Evolutionary conservation across 2,329 filamentous ascomycete species (phyloP).

Genomic region (Xylaria polymorpha): DNA sequence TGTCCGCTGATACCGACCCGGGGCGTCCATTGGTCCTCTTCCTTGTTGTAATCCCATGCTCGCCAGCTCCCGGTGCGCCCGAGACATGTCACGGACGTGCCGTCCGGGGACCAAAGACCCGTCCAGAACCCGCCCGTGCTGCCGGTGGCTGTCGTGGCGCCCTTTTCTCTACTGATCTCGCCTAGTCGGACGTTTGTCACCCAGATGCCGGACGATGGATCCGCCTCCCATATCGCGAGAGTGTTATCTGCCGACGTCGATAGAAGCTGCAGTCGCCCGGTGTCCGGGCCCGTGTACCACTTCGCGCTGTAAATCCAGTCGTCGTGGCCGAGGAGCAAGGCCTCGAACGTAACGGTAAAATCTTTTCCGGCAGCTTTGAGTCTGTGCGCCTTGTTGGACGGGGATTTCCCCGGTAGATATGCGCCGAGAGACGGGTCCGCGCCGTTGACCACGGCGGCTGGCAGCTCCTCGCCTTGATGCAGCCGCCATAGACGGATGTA

Average conservation of each 20-base stretch:
- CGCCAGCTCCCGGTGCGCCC: constrained; percentile 95
- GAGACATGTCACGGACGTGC: constrained; percentile 79
- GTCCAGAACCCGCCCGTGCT: constrained; percentile 98
- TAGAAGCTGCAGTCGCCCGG: constrained; percentile 74
- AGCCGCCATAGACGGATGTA: constrained; percentile 95
- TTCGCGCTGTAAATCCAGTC: constrained; percentile 96
- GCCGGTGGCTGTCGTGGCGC: constrained; percentile 94
- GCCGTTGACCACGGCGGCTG: constrained; percentile 64
- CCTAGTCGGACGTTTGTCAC: constrained; percentile 85
- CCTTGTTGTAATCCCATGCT: constrained; percentile 75
- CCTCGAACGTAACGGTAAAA: constrained; percentile 91
- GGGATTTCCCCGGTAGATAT: constrained; percentile 73
- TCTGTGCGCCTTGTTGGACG: constrained; percentile 90
- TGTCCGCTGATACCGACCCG: constrained; percentile 85
- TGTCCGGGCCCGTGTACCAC: constrained; percentile 70
- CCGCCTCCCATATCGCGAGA: constrained; percentile 90
- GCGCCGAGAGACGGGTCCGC: constrained; percentile 68
- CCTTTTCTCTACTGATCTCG: constrained; percentile 94
- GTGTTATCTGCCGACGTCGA: constrained; percentile 97
- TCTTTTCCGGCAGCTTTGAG: constrained; percentile 71
- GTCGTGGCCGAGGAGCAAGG: constrained; percentile 91
- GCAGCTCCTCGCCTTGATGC: constrained; percentile 74
- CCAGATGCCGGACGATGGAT: constrained; percentile 88
- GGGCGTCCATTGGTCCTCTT: constrained; percentile 78
- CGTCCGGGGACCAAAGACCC: constrained; percentile 87